phyloP scores from a whole-genome alignment of 2,329 filamentous ascomycete species.

The Botrytis fragariae region DNA sequence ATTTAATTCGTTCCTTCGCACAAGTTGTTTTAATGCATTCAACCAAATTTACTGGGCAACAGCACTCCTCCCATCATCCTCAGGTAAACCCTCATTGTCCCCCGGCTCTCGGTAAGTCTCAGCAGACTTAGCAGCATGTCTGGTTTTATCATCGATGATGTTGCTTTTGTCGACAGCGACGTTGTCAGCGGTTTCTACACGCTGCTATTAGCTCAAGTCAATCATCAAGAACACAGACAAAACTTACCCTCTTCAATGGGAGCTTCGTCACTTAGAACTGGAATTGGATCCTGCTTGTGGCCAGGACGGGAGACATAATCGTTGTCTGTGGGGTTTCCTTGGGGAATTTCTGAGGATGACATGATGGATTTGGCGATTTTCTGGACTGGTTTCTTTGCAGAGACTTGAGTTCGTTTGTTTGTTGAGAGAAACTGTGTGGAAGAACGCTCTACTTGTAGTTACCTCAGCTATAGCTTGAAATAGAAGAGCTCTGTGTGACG shows the following conservation, averaged over 20 bases:
- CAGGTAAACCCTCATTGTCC: constrained; percentile 33
- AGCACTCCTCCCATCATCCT: constrained; percentile 23
- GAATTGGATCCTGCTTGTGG: neutral
- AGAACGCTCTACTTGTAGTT: neutral
- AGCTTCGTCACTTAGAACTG: constrained; percentile 14
- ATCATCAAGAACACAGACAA: neutral
- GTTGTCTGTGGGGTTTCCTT: constrained; percentile 13
- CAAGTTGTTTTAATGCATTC: neutral
- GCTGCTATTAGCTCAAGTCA: neutral
- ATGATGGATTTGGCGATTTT: neutral
- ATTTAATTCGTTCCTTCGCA: neutral
- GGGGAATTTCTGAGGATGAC: neutral
- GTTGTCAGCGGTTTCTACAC: constrained; percentile 8
- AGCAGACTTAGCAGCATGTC: constrained; percentile 14
- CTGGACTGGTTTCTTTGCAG: neutral
- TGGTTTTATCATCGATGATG: neutral
- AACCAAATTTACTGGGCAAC: constrained; percentile 1
- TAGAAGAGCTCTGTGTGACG: neutral
- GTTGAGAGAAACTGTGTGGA: too few relatives aligned
- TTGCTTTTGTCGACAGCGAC: constrained; percentile 11
- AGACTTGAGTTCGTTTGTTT: neutral
- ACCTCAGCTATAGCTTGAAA: neutral
- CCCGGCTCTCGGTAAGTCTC: constrained; percentile 32
- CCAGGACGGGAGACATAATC: constrained; percentile 10
- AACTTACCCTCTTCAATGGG: constrained; percentile 2